Percentiles rank a stretch among this genome's conserved stretches.
Conservation (phyloP, 306 rosid species). For the Vicia sativa region DNA sequence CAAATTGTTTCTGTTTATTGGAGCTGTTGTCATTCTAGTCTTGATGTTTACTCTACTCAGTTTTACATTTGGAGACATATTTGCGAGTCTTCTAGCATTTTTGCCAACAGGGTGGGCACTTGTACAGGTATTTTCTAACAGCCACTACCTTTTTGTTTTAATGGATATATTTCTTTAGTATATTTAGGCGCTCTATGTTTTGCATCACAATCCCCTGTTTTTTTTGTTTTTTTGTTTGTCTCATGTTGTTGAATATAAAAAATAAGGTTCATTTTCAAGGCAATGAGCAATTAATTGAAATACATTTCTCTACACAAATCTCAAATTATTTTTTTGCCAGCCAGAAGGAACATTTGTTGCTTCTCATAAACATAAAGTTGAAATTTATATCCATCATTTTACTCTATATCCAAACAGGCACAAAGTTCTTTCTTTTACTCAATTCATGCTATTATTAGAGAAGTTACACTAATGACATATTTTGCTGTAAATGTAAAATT, state of each 20-base stretch:
- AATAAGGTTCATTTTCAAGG: not conserved
- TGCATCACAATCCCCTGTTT: not conserved
- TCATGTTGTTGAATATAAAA: not conserved
- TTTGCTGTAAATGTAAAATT: slow-evolving; percentile 16
- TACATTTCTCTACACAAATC: slow-evolving; percentile 16
- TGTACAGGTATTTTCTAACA: slow-evolving; percentile 60
- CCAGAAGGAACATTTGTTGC: slow-evolving; percentile 9
- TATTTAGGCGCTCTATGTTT: slow-evolving; percentile 16
- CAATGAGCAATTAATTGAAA: slow-evolving; percentile 20
- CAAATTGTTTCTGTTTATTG: slow-evolving; percentile 72
- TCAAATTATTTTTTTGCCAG: not conserved
- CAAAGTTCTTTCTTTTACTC: slow-evolving; percentile 9
- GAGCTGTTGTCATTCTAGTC: slow-evolving; percentile 52
- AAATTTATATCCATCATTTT: not conserved
- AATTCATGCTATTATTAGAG: slow-evolving; percentile 23
- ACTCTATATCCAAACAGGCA: not conserved
- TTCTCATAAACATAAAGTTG: slow-evolving; percentile 2
- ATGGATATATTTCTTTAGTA: slow-evolving; percentile 25
- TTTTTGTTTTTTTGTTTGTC: slow-evolving; percentile 9
- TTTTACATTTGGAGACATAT: slow-evolving; percentile 76
- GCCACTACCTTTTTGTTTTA: slow-evolving; percentile 6
- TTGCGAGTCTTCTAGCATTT: slow-evolving; percentile 81
- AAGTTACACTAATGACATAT: slow-evolving; percentile 26
- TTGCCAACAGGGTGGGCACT: slow-evolving; percentile 96
- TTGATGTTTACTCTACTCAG: slow-evolving; percentile 65